Evolutionary conservation across 139 green algal species (phyloP), one percentile per base, ranked within the genome.

Genomic region (Coelastrella sp.): DNA sequence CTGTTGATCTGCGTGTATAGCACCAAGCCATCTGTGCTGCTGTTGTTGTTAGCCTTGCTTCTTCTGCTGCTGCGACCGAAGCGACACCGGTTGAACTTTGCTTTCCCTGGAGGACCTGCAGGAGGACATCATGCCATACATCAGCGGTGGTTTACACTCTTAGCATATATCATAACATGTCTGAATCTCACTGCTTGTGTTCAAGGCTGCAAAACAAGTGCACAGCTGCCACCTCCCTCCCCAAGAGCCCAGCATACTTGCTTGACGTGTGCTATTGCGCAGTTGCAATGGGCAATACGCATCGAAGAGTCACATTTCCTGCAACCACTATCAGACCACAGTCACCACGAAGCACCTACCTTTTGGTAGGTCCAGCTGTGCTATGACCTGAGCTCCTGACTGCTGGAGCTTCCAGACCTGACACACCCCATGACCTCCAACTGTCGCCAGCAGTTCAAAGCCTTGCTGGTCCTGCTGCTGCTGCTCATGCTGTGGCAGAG

Each of bases 301-400:
- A n/a, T n/a, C n/a, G n/a, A n/a, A n/a, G n/a, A n/a, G n/a, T n/a
- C n/a, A n/a, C n/a, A n/a, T n/a, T n/a, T n/a, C n/a, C n/a, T n/a
- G n/a, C n/a, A n/a, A n/a, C n/a, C n/a, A n/a, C n/a, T n/a, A n/a
- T n/a, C n/a, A n/a, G n/a, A n/a, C n/a, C n/a, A n/a, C n/a, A n/a
- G n/a, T n/a, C n/a, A n/a, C n/a, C n/a, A n/a, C n/a, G n/a, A n/a
- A n/a, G 1, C 34, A n/a, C 67, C 13, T 40, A 86, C 80, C 67
- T 48, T 76, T 82, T 34, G 71, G 71, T 25, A 57, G 40, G 53
- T 75, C 43, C 82, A 87, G 82, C 71, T 74, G 27, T 37, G 51
- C 69, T 15, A 82, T 35, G 27, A 34, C 13, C 53, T 69, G 51
- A 2, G 66, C 66, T 1, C 11, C 34, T 45, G 32, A 19, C 34